Conservation (phyloP, 202 grass and related monocot species). For the Digitaria exilis region DNA sequence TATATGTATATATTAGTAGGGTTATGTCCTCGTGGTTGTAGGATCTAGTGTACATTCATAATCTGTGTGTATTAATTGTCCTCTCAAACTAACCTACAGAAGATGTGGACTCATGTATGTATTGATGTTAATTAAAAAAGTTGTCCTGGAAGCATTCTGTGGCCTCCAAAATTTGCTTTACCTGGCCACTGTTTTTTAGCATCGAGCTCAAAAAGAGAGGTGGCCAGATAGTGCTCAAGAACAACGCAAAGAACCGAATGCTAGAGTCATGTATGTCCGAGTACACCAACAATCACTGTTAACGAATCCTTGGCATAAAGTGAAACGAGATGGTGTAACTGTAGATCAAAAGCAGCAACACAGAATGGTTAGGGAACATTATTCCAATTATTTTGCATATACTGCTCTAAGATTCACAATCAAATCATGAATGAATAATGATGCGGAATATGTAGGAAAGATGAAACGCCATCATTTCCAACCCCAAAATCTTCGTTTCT, state of each 20-base stretch:
- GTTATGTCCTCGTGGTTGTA: constrained; percentile 29
- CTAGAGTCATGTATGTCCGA: constrained; percentile 33
- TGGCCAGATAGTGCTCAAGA: constrained; percentile 25
- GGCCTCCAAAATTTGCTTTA: constrained; percentile 12
- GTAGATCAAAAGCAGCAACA: constrained; percentile 34
- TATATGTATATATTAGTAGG: constrained; percentile 46
- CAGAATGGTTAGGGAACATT: constrained; percentile 8
- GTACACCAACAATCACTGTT: constrained; percentile 39
- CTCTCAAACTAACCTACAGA: constrained; percentile 7
- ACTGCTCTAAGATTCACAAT: constrained; percentile 18
- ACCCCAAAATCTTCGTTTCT: neutral
- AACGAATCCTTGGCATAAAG: constrained; percentile 11
- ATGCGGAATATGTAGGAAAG: constrained; percentile 1
- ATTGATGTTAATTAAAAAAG: constrained; percentile 27
- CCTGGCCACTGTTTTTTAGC: neutral
- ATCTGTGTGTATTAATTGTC: constrained; percentile 32
- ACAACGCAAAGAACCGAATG: constrained; percentile 41
- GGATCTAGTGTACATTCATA: constrained; percentile 45
- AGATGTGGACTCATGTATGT: constrained; percentile 38
- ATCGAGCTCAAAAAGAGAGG: constrained; percentile 11
- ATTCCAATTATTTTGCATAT: constrained; percentile 6
- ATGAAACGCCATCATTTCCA: constrained; percentile 6
- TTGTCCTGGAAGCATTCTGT: constrained; percentile 13
- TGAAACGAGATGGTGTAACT: neutral
- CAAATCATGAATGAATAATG: constrained; percentile 18